phyloP scores from a whole-genome alignment of 192 early-diverging fungal species.

The Allomyces arbusculus region DNA sequence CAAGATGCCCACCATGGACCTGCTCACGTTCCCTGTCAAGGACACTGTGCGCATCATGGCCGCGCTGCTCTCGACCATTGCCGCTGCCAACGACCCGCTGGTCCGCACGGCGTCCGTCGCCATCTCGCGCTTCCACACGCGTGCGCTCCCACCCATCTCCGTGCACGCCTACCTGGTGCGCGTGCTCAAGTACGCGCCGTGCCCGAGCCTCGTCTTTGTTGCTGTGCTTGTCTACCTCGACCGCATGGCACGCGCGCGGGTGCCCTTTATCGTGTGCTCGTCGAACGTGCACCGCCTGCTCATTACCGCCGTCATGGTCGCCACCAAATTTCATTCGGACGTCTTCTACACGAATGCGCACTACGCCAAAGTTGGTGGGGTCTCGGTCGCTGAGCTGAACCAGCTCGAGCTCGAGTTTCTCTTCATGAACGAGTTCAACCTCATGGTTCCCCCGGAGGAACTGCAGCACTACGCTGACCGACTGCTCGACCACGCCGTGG shows the following conservation, averaged over 20 bases:
- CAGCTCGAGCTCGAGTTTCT: slow-evolving; percentile 79
- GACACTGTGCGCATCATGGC: slow-evolving; percentile 44
- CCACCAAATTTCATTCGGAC: slow-evolving; percentile 77
- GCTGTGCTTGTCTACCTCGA: slow-evolving; percentile 76
- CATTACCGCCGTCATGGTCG: slow-evolving; percentile 75
- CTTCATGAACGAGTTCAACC: slow-evolving; percentile 60
- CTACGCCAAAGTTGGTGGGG: slow-evolving; percentile 72
- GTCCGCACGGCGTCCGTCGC: slow-evolving; percentile 8
- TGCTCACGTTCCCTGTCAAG: slow-evolving; percentile 29
- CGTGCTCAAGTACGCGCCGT: slow-evolving; percentile 86
- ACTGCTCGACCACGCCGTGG: slow-evolving; percentile 19
- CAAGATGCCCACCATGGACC: slow-evolving; percentile 23
- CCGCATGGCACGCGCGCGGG: slow-evolving; percentile 44
- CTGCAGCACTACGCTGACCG: slow-evolving; percentile 66
- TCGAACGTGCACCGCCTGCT: slow-evolving; percentile 82
- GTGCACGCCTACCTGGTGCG: slow-evolving; percentile 63
- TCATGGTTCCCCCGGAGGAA: slow-evolving; percentile 54
- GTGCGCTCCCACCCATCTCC: slow-evolving; percentile 79
- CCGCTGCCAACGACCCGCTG: slow-evolving; percentile 36
- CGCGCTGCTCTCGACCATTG: slow-evolving; percentile 34
- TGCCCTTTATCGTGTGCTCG: slow-evolving; percentile 56
- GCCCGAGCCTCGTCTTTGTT: slow-evolving; percentile 80
- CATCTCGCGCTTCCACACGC: slow-evolving; percentile 70
- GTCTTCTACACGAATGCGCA: slow-evolving; percentile 86
- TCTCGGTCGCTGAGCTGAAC: slow-evolving; percentile 80